Base-by-base conservation (phyloP, 2,329 filamentous ascomycete species). In the Verticillium nonalfalfae region DNA sequence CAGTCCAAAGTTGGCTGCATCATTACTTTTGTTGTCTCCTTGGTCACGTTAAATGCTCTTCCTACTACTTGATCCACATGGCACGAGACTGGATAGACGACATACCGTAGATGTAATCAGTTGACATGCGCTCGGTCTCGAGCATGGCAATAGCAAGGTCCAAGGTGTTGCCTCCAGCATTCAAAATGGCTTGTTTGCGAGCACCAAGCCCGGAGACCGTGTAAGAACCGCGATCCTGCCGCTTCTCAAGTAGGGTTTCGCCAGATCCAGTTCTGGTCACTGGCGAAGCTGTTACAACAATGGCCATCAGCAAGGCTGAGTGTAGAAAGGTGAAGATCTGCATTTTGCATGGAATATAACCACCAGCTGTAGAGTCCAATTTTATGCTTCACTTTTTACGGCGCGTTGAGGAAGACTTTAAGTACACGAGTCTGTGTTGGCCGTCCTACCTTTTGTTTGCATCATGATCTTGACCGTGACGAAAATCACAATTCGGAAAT, bases 61-160 rank as follows among this genome's bases (percentile, higher is more conserved):
- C 4, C 26, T 26, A 26, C 4, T 26, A 4, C 26, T 26, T 26
- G 26, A 26, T 26, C 3, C 26, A 26, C 26, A 26, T 26, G 2
- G 26, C 26, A 26, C 26, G 26, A 26, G 26, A 26, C 26, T 26
- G 26, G 3, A 26, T 4, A 26, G 26, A 26, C 58, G 9, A 66
- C 67, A 14, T 59, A 63, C 62, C 63, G 34, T 64, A 62, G 11
- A 56, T 59, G n/a, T 72, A 71, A 62, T 70, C 58, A 7, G 67
- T 68, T 7, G 50, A 61, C 66, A 70, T 66, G n/a, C 52, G 63
- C 56, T 70, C 68, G 36, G 67, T 70, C 61, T 73, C 69, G 11
- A 73, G 66, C 70, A 72, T 72, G 7, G 71, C 70, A 58, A 73
- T 72, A 34, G 70, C 71, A 1, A 72, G 56, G 57, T 73, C 71